Conservation (phyloP, 345 rosid species). For the Citrus glauca region DNA sequence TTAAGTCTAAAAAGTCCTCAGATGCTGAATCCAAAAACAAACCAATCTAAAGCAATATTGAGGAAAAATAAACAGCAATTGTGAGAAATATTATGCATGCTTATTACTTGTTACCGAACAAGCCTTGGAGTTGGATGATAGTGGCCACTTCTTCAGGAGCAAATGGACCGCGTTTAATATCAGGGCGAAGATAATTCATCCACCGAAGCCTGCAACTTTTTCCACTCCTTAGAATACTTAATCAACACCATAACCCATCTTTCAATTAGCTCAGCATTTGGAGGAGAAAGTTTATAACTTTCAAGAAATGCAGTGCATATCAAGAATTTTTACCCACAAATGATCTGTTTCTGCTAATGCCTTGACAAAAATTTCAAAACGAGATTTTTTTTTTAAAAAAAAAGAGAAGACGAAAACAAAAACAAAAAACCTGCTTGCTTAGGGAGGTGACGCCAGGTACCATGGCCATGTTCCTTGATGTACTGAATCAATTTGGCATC, state of each 20-base stretch:
- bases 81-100: not conserved
- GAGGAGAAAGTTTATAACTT: not conserved
- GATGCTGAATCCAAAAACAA: too few species aligned
- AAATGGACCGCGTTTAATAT: slow-evolving; percentile 36
- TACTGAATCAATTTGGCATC: slow-evolving; percentile 29
- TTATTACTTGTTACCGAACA: slow-evolving; percentile 38
- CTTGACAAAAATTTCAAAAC: too few species aligned
- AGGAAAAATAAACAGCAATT: not conserved
- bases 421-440: slow-evolving; percentile 24
- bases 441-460: slow-evolving; percentile 35
- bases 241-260: not conserved
- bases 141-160: slow-evolving; percentile 30
- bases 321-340: not conserved
- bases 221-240: slow-evolving; percentile 36
- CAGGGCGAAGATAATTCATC: slow-evolving; percentile 43
- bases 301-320: not conserved
- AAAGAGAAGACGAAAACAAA: too few species aligned
- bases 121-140: slow-evolving; percentile 25
- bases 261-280: too few species aligned
- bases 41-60: too few species aligned
- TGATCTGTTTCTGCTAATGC: not conserved
- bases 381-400: too few species aligned
- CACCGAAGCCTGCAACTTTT: slow-evolving; percentile 46
- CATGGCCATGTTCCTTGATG: slow-evolving; percentile 33
- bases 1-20: too few species aligned